These are phyloP conservation scores for Solanum medicagineum DNA, from an alignment of 257 asterid species.

Conservation along the genomic window DNA sequence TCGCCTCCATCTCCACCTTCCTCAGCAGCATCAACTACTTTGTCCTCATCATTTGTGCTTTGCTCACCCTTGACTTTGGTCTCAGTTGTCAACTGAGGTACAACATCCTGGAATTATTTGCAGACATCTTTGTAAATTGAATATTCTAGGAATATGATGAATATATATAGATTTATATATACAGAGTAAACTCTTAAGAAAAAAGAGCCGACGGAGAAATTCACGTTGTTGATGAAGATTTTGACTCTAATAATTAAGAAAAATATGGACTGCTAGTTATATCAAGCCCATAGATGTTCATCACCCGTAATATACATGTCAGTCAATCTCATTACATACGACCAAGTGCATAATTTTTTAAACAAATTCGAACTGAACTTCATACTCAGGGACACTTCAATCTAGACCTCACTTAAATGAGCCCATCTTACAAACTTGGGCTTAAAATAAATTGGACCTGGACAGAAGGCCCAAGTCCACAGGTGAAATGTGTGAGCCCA, in stretches of 20 bases:
- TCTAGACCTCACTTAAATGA: neutral
- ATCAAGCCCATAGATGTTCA: neutral
- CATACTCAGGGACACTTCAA: neutral
- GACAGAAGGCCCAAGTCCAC: neutral
- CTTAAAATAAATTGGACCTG: neutral
- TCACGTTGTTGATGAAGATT: neutral
- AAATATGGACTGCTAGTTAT: neutral
- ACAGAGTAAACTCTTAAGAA: neutral
- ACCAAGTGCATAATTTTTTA: neutral
- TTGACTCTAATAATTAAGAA: neutral
- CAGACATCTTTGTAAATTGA: neutral
- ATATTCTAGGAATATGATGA: neutral
- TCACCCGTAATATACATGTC: neutral
- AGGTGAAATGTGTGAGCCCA: neutral
- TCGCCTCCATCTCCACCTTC: conserved; percentile 21
- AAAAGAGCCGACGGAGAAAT: neutral
- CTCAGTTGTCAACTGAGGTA: conserved; percentile 7
- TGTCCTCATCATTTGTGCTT: neutral
- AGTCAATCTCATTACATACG: neutral
- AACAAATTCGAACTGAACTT: too few species aligned
- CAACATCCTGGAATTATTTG: conserved; percentile 6
- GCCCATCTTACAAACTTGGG: neutral
- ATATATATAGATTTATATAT: neutral
- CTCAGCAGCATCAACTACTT: conserved; percentile 39
- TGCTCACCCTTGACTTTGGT: conserved; percentile 6